phyloP scores from a whole-genome alignment of 495 filamentous ascomycete species.

The Aspergillus saccharolyticus region DNA sequence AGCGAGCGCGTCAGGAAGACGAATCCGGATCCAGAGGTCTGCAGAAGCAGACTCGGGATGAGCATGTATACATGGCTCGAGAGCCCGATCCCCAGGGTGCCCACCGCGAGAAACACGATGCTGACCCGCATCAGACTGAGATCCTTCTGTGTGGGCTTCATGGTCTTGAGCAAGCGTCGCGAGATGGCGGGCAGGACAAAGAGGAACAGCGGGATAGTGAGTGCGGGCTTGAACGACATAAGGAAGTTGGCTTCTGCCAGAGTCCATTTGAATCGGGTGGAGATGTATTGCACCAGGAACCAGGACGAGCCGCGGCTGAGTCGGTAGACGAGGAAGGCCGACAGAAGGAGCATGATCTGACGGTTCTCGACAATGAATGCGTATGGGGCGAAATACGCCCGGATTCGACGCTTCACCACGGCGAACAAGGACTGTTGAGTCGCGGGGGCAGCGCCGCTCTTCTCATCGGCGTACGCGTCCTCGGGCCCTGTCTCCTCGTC shows the following conservation, averaged over 20 bases:
- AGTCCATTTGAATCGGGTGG: slow-evolving; percentile 51
- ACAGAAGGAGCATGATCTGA: slow-evolving; percentile 42
- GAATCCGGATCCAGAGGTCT: slow-evolving; percentile 46
- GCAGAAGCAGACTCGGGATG: slow-evolving; percentile 42
- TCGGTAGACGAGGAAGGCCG: slow-evolving; percentile 48
- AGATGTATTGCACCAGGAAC: slow-evolving; percentile 54
- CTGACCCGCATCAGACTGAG: slow-evolving; percentile 47
- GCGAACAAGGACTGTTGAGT: slow-evolving; percentile 15
- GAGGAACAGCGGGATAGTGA: slow-evolving; percentile 49
- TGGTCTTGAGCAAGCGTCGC: slow-evolving; percentile 26
- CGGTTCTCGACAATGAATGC: slow-evolving; percentile 42
- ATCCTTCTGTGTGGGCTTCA: slow-evolving; percentile 46
- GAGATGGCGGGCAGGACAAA: slow-evolving; percentile 43
- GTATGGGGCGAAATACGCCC: slow-evolving; percentile 32
- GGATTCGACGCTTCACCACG: slow-evolving; percentile 16
- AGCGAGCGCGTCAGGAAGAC: slow-evolving; percentile 45
- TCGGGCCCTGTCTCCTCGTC: slow-evolving; percentile 16
- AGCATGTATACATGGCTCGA: slow-evolving; percentile 34
- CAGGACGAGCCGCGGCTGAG: slow-evolving; percentile 46
- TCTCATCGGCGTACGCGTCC: slow-evolving; percentile 12
- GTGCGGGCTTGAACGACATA: slow-evolving; percentile 43
- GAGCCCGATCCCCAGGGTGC: slow-evolving; percentile 45
- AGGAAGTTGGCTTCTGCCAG: slow-evolving; percentile 52
- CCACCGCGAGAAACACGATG: slow-evolving; percentile 38
- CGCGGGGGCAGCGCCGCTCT: neutral